phyloP scores from a whole-genome alignment of 139 green algal genomes.

The Tetraselmis chui region DNA sequence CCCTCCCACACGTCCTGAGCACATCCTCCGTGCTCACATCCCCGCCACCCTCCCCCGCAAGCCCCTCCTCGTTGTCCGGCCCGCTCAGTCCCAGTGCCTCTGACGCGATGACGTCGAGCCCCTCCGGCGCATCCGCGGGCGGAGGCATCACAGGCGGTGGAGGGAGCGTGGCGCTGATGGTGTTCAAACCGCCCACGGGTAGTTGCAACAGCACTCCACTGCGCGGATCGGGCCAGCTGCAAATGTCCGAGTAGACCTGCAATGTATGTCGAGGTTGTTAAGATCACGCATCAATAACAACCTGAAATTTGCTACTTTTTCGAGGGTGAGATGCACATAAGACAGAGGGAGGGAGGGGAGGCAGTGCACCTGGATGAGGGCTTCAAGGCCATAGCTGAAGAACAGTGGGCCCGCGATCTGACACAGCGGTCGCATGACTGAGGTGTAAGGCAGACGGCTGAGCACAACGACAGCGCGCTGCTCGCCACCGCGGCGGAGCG shows the following conservation, averaged over 20 bases:
- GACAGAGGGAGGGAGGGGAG: not conserved
- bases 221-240: slow-evolving; percentile 31
- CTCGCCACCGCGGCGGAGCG: slow-evolving; percentile 72
- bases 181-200: slow-evolving; percentile 7
- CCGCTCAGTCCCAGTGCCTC: not conserved
- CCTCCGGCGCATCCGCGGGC: slow-evolving; percentile 4
- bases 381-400: slow-evolving; percentile 45
- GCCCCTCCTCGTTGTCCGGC: not conserved
- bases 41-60: slow-evolving; percentile 22
- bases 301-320: not conserved
- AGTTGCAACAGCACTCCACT: slow-evolving; percentile 25
- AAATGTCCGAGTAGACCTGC: slow-evolving; percentile 41
- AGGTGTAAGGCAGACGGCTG: slow-evolving; percentile 44
- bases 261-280: not conserved
- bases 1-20: slow-evolving; percentile 15
- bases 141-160: slow-evolving; percentile 11
- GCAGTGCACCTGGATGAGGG: slow-evolving; percentile 37
- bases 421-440: slow-evolving; percentile 46
- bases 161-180: slow-evolving; percentile 10
- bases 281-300: not conserved
- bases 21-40: slow-evolving; percentile 12
- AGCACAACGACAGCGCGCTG: slow-evolving; percentile 75
- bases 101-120: not conserved
- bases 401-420: slow-evolving; percentile 49
- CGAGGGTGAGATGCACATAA: not conserved